phyloP scores from a whole-genome alignment of 129 eudicot genomes.

The Chrysanthemum makinoi region DNA sequence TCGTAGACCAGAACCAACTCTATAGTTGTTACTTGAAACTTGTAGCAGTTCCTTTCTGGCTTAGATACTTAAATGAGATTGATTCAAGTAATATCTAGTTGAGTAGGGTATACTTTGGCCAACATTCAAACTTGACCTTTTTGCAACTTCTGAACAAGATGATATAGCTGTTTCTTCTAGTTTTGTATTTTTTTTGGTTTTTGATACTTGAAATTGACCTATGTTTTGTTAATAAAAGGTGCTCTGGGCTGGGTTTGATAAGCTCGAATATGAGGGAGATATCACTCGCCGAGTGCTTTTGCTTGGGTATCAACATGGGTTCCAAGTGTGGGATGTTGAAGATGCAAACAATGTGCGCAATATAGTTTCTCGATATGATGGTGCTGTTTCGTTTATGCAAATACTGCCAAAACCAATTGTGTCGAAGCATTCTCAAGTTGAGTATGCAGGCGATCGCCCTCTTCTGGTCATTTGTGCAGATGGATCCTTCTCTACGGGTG shows the following conservation, averaged over 20 bases:
- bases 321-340: conserved; percentile 96
- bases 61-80: no score
- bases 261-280: conserved; percentile 59
- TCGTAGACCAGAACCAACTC: no score
- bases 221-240: conserved; percentile 41
- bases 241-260: conserved; percentile 94
- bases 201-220: background rate
- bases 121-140: background rate
- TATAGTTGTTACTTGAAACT: no score
- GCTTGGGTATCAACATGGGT: conserved; percentile 79
- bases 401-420: conserved; percentile 56
- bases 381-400: conserved; percentile 83
- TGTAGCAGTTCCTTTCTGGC: no score
- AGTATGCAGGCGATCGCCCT: conserved; percentile 58
- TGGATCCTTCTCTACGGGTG: conserved; percentile 59
- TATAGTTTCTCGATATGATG: conserved; percentile 71
- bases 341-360: conserved; percentile 69
- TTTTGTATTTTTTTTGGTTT: background rate
- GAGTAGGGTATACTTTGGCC: no score
- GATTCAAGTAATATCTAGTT: no score
- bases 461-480: conserved; percentile 73
- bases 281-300: conserved; percentile 53
- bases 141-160: background rate
- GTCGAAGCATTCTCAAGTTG: conserved; percentile 43
- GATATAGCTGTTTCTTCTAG: background rate